Percentiles rank a stretch among this genome's conserved stretches.
Conservation (phyloP, 257 asterid species). For the Fraxinus quadrangulata region DNA sequence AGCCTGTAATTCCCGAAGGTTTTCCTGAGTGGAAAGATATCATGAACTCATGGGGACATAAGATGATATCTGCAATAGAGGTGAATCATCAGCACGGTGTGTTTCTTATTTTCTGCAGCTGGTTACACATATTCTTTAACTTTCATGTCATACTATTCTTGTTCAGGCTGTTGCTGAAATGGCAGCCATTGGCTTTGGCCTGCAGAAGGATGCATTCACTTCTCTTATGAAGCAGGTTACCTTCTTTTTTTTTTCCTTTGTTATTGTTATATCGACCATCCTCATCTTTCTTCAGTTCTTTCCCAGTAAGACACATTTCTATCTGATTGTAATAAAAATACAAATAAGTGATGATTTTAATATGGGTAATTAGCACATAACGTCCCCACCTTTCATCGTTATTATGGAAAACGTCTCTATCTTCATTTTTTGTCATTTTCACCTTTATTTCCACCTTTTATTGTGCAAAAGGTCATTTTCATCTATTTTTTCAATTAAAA, state of each 20-base stretch:
- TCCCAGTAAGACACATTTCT: constrained; percentile 9
- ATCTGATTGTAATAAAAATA: constrained; percentile 5
- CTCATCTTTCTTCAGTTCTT: constrained; percentile 13
- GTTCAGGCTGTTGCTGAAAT: constrained; percentile 89
- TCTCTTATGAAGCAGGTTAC: constrained; percentile 91
- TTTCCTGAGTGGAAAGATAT: constrained; percentile 88
- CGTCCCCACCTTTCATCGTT: too few species aligned
- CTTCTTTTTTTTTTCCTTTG: background rate
- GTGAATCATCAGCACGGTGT: constrained; percentile 27
- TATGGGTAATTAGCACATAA: too few species aligned
- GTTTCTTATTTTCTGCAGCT: constrained; percentile 13
- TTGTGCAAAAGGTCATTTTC: too few species aligned
- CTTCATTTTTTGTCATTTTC: too few species aligned
- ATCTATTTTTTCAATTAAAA: too few species aligned
- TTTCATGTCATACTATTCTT: constrained; percentile 21
- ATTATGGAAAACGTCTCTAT: too few species aligned
- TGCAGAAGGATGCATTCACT: constrained; percentile 88
- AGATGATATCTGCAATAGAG: constrained; percentile 92
- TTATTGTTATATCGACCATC: constrained; percentile 15
- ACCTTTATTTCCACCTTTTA: too few species aligned
- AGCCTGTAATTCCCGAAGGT: constrained; percentile 96
- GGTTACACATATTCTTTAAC: constrained; percentile 16
- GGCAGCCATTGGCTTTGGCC: constrained; percentile 97
- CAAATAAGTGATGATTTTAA: background rate
- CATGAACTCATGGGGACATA: constrained; percentile 93